phyloP scores from a whole-genome alignment of 345 rosid genomes.

The Nasturtium officinale region DNA sequence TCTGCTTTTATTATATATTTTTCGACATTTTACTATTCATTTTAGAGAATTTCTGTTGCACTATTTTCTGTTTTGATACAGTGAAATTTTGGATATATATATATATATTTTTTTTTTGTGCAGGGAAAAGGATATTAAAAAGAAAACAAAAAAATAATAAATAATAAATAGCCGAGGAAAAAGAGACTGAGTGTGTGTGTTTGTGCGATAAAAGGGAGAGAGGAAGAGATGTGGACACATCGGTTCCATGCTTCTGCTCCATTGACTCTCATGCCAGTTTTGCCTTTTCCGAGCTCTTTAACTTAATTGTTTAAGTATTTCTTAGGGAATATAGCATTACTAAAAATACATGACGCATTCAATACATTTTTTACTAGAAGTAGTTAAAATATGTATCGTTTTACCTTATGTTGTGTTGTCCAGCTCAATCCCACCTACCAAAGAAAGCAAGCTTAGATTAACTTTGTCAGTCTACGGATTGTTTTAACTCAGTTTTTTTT shows the following conservation, averaged over 20 bases:
- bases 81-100: neutral
- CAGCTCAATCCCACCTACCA: conserved; percentile 40
- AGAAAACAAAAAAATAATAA: neutral
- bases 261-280: conserved; percentile 43
- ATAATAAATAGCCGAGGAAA: conserved; percentile 1
- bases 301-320: conserved; percentile 12
- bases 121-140: neutral
- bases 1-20: conserved; percentile 18
- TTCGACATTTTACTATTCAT: neutral
- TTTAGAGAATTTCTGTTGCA: neutral
- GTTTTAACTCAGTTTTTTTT: neutral
- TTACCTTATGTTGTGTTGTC: conserved; percentile 32
- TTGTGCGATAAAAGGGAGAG: conserved; percentile 45
- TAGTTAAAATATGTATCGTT: conserved; percentile 31
- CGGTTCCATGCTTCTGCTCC: conserved; percentile 61
- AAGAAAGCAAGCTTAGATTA: conserved; percentile 3
- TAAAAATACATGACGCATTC: conserved; percentile 23
- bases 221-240: conserved; percentile 62
- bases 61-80: neutral
- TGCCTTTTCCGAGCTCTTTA: conserved; percentile 41
- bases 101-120: neutral
- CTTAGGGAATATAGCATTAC: conserved; percentile 31
- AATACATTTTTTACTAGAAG: conserved; percentile 33
- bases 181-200: conserved; percentile 43
- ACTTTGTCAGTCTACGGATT: neutral